Evolutionary conservation across 768 basidiomycete species (phyloP).

Genomic region (Tricholoma sp.): DNA sequence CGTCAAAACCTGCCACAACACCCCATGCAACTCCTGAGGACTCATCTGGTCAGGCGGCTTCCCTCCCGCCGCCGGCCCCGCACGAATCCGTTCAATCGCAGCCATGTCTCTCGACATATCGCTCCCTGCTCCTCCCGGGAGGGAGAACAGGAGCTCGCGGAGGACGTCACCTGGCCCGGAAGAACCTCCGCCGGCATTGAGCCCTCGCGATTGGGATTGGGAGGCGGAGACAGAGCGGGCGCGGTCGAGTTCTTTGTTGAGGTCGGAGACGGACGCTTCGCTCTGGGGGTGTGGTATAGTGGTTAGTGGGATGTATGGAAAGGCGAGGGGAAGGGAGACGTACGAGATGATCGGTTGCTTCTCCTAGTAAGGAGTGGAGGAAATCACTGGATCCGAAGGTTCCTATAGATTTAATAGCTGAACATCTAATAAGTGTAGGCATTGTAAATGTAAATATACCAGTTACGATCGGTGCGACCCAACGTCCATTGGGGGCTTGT

Average conservation of each 20-base stretch:
- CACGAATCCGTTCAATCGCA: constrained; percentile 62
- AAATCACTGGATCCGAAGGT: constrained; percentile 80
- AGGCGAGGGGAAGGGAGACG: constrained; percentile 13
- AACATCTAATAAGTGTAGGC: too few relatives aligned
- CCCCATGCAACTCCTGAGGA: constrained; percentile 81
- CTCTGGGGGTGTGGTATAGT: constrained; percentile 22
- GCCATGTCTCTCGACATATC: constrained; percentile 76
- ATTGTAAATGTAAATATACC: constrained; percentile 31
- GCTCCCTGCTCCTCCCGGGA: constrained; percentile 57
- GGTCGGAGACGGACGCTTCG: constrained; percentile 76
- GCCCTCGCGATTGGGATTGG: neutral
- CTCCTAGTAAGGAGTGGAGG: constrained; percentile 69
- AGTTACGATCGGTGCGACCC: constrained; percentile 80
- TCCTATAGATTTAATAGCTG: constrained; percentile 28
- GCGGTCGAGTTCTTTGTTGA: constrained; percentile 68
- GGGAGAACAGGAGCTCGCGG: constrained; percentile 51
- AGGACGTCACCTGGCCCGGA: constrained; percentile 43
- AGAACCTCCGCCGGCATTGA: constrained; percentile 25
- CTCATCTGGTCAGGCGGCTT: constrained; percentile 77
- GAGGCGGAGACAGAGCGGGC: neutral
- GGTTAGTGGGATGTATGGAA: neutral
- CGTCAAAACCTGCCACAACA: constrained; percentile 79
- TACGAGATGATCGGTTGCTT: constrained; percentile 62
- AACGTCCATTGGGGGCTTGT: constrained; percentile 66
- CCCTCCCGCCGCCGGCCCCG: constrained; percentile 53